phyloP scores from a whole-genome alignment of 2,329 filamentous ascomycete genomes.

The Geoglossum cookeanum region DNA sequence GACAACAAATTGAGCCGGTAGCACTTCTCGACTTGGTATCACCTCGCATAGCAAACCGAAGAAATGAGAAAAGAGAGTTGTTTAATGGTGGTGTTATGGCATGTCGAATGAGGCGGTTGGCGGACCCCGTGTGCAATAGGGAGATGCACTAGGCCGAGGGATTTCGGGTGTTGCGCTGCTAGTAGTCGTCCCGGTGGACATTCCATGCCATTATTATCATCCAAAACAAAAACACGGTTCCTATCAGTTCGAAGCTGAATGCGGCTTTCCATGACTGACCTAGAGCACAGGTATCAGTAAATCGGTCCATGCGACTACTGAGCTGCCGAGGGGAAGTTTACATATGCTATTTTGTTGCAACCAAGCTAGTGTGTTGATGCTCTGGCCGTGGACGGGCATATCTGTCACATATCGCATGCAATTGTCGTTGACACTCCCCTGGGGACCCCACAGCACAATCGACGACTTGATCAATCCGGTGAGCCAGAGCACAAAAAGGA shows the following conservation, averaged over 20 bases:
- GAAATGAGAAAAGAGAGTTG: neutral
- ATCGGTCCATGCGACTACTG: neutral
- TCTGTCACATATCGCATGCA: constrained; percentile 40
- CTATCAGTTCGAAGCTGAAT: constrained; percentile 45
- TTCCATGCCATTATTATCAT: constrained; percentile 44
- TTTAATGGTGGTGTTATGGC: neutral
- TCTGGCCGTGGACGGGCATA: constrained; percentile 31
- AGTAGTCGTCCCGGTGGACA: constrained; percentile 21
- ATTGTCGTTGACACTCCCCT: constrained; percentile 36
- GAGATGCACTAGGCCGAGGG: neutral
- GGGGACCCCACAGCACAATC: constrained; percentile 43
- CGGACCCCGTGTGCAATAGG: neutral
- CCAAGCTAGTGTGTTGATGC: constrained; percentile 39
- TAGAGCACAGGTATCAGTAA: constrained; percentile 11
- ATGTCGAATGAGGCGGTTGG: neutral
- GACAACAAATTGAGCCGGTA: neutral
- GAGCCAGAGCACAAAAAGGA: constrained; percentile 49
- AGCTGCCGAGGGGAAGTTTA: constrained; percentile 20
- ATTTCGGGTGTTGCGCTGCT: neutral
- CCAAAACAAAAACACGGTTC: constrained; percentile 43
- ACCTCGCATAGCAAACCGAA: neutral
- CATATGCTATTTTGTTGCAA: constrained; percentile 44
- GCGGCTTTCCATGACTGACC: constrained; percentile 42
- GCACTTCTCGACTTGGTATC: neutral
- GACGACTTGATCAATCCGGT: constrained; percentile 42